Evolutionary conservation across 805 yeast species (phyloP).

Genomic region (Cyberlindnera amylophila): DNA sequence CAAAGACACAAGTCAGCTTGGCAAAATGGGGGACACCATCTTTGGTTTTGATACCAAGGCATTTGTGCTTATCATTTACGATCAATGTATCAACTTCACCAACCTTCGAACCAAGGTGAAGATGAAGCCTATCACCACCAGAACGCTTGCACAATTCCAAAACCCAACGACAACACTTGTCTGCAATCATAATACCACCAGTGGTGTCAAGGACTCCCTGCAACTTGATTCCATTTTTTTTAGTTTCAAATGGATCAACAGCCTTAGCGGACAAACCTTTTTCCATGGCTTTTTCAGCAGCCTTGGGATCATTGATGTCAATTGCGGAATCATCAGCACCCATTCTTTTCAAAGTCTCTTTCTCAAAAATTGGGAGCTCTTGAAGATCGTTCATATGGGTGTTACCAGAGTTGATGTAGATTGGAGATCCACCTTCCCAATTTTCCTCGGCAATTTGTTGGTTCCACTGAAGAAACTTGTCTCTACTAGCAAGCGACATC

Average conservation of each 20-base stretch:
- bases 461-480: conserved; percentile 26
- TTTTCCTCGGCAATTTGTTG: conserved; percentile 21
- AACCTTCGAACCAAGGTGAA: conserved; percentile 21
- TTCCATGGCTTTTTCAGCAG: conserved; percentile 19
- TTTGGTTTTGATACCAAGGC: conserved; percentile 22
- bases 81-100: conserved; percentile 7
- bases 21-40: conserved; percentile 14
- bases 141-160: conserved; percentile 20
- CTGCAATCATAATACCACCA: conserved; percentile 32
- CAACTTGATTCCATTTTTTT: conserved; percentile 12
- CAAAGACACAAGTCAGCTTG: conserved; percentile 9
- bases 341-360: conserved; percentile 20
- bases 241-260: conserved; percentile 22
- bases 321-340: conserved; percentile 14
- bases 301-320: conserved; percentile 21
- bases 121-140: conserved; percentile 23
- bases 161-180: conserved; percentile 32
- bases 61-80: conserved; percentile 11
- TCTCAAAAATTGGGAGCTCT: conserved; percentile 24
- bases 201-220: conserved; percentile 29
- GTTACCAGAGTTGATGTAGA: conserved; percentile 26
- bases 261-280: conserved; percentile 19
- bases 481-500: conserved; percentile 22
- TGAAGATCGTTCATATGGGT: conserved; percentile 23
- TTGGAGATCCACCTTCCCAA: conserved; percentile 26